These are phyloP conservation scores for Syzygium syzygioides DNA, from an alignment of 441 rosid genomes.

Conservation along the genomic window DNA sequence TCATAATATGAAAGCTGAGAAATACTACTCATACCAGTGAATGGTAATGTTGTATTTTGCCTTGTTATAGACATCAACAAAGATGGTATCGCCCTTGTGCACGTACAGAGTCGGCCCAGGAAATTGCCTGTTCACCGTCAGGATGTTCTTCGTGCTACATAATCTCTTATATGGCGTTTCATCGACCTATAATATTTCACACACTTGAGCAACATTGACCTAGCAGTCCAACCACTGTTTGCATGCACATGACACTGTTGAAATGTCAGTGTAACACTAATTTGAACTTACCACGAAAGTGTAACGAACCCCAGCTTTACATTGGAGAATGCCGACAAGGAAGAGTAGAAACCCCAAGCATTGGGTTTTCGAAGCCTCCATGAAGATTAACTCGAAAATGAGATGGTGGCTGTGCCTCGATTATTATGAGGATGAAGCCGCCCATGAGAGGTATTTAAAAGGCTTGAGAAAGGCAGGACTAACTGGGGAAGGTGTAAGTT, in stretches of 20 bases:
- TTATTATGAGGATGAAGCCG: background rate
- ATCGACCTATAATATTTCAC: background rate
- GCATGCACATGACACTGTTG: background rate
- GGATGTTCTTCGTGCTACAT: slow-evolving; percentile 35
- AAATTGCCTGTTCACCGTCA: slow-evolving; percentile 48
- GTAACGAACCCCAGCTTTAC: background rate
- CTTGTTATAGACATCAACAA: slow-evolving; percentile 35
- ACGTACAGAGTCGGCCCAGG: slow-evolving; percentile 58
- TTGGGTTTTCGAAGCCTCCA: background rate
- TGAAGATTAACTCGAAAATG: background rate
- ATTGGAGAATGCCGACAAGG: background rate
- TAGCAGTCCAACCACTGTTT: background rate
- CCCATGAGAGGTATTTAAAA: background rate
- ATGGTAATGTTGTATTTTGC: slow-evolving; percentile 38
- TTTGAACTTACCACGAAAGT: background rate
- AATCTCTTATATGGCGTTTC: slow-evolving; percentile 19
- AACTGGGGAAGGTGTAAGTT: background rate
- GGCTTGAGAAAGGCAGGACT: background rate
- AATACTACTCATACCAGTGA: slow-evolving; percentile 30
- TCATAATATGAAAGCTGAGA: too few relatives aligned
- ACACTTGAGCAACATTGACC: background rate
- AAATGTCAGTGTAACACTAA: background rate
- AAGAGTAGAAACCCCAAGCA: background rate
- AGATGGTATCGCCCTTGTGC: slow-evolving; percentile 37
- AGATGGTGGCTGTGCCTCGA: background rate